A percentile compares a stretch with the other conserved stretches of the same genome.
Conservation (phyloP, 495 filamentous ascomycete genomes). For the Parathielavia hyrcaniae region DNA sequence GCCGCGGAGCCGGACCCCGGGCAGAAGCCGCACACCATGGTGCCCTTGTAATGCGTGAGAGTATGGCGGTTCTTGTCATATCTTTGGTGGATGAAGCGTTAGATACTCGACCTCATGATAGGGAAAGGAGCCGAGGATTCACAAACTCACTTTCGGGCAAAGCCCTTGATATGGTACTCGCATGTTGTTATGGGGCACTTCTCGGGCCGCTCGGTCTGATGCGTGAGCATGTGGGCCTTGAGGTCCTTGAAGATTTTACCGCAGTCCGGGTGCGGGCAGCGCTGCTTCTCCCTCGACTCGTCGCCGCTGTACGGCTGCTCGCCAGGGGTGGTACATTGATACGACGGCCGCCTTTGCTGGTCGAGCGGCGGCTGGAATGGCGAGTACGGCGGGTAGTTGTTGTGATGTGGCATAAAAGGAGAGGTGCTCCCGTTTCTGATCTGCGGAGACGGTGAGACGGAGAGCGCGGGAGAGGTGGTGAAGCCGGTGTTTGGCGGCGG, state of each 20-base stretch:
- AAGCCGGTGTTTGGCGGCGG: constrained; percentile 38
- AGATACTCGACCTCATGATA: background rate
- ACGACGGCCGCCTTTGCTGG: constrained; percentile 33
- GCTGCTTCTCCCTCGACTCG: constrained; percentile 61
- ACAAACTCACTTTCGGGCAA: constrained; percentile 64
- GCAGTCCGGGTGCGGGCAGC: constrained; percentile 78
- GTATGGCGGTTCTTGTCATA: constrained; percentile 99
- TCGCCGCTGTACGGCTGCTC: constrained; percentile 55
- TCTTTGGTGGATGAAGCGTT: background rate
- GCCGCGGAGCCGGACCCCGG: constrained; percentile 85
- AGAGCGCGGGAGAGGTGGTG: constrained; percentile 43
- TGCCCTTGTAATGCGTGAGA: constrained; percentile 97
- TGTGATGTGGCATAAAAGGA: constrained; percentile 37
- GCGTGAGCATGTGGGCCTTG: constrained; percentile 94
- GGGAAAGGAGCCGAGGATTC: background rate
- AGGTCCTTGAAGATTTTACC: constrained; percentile 86
- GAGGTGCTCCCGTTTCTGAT: constrained; percentile 42
- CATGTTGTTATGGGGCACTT: constrained; percentile 95
- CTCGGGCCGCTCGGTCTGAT: constrained; percentile 87
- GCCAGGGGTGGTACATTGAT: constrained; percentile 30
- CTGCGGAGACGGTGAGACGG: constrained; percentile 44
- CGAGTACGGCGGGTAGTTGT: constrained; percentile 55
- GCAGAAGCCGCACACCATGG: constrained; percentile 99
- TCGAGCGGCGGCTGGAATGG: constrained; percentile 56
- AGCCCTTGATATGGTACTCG: constrained; percentile 94